A percentile compares a stretch with the other conserved stretches of the same genome.
Conservation (phyloP, 768 basidiomycete species). For the Fibroporia radiculosa region DNA sequence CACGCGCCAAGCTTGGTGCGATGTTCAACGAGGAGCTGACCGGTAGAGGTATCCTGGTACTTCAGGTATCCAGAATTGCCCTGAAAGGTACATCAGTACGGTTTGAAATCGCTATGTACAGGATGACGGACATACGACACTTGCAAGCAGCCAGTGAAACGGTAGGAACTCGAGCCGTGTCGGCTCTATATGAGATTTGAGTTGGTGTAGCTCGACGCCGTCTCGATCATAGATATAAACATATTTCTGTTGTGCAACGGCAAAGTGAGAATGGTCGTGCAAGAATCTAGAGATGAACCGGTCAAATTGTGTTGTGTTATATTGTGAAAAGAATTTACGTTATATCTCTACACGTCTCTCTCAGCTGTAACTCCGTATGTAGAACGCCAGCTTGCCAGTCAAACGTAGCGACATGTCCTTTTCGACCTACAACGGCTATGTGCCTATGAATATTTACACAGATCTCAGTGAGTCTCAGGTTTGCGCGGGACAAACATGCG, state of each 20-base stretch:
- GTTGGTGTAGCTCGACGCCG: conserved; percentile 85
- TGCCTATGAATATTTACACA: conserved; percentile 48
- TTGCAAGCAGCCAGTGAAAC: conserved; percentile 90
- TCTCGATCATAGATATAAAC: conserved; percentile 93
- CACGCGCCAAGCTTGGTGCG: conserved; percentile 87
- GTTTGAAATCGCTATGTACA: neutral
- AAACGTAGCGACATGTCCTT: conserved; percentile 87
- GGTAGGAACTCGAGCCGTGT: conserved; percentile 88
- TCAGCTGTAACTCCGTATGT: conserved; percentile 81
- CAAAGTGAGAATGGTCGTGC: conserved; percentile 88
- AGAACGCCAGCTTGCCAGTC: conserved; percentile 87
- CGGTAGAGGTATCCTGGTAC: conserved; percentile 96
- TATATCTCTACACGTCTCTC: conserved; percentile 88
- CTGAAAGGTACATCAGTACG: conserved; percentile 25
- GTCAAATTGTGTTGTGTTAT: neutral
- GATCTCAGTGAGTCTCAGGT: too few species aligned
- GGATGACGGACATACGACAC: conserved; percentile 47
- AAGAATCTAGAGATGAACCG: conserved; percentile 77
- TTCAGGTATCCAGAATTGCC: conserved; percentile 88
- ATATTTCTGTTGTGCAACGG: conserved; percentile 94
- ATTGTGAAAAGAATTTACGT: conserved; percentile 39
- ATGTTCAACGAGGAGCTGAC: conserved; percentile 77
- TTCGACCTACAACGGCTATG: conserved; percentile 74
- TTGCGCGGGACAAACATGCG: too few species aligned
- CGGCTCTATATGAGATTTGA: conserved; percentile 82